A percentile compares a stretch with the other conserved stretches of the same genome.
phyloP scores from a whole-genome alignment of 306 rosid species.

The Glycyrrhiza uralensis region DNA sequence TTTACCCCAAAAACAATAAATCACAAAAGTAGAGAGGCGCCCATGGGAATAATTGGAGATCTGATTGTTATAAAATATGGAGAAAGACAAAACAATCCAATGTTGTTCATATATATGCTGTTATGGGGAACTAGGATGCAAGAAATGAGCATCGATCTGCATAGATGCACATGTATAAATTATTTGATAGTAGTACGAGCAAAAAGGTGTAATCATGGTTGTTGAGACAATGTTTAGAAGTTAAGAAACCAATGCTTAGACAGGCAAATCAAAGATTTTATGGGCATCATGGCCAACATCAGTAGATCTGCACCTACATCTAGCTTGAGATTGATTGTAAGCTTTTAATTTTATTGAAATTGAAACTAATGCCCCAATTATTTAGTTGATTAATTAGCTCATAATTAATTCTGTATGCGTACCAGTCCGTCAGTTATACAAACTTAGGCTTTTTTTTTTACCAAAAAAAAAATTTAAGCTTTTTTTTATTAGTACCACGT shows the following conservation, averaged over 20 bases:
- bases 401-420: background rate
- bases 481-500: too few species aligned
- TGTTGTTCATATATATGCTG: background rate
- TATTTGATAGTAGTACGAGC: conserved; percentile 12
- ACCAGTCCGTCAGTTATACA: background rate
- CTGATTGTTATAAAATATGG: background rate
- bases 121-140: background rate
- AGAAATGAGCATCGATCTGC: background rate
- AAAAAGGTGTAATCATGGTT: conserved; percentile 37
- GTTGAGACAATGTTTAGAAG: conserved; percentile 41
- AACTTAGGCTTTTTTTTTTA: too few species aligned
- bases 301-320: background rate
- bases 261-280: background rate
- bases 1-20: background rate
- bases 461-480: too few species aligned
- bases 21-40: background rate
- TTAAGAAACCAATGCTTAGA: conserved; percentile 37
- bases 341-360: background rate
- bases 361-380: background rate
- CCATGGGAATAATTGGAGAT: background rate
- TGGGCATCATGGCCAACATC: background rate
- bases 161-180: background rate
- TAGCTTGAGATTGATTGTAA: background rate
- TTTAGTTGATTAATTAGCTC: background rate
- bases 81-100: background rate